phyloP scores from a whole-genome alignment of 495 filamentous ascomycete genomes.

The Gamarada debralockiae region DNA sequence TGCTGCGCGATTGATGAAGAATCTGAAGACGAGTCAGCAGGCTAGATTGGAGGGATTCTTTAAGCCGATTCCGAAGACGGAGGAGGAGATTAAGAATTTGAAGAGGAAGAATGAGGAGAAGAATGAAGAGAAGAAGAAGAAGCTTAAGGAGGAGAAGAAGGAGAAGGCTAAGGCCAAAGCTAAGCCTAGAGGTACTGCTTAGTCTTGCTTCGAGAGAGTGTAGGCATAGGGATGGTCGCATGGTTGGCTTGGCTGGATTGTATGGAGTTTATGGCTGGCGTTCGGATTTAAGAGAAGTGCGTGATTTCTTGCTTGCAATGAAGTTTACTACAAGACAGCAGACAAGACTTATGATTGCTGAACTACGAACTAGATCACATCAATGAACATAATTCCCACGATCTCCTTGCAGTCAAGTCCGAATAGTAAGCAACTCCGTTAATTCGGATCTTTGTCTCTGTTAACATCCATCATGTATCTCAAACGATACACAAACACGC shows the following conservation, averaged over 20 bases:
- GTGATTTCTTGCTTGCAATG: too few species aligned
- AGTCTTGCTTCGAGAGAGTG: background rate
- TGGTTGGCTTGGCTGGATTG: too few species aligned
- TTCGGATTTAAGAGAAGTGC: too few species aligned
- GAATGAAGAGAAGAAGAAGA: constrained; percentile 85
- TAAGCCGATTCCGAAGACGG: constrained; percentile 85
- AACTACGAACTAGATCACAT: too few species aligned
- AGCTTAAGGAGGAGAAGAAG: constrained; percentile 87
- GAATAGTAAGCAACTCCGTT: too few species aligned
- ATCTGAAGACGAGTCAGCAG: constrained; percentile 84
- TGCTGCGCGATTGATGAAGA: constrained; percentile 76
- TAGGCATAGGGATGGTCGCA: background rate
- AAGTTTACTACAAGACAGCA: too few species aligned
- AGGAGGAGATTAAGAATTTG: constrained; percentile 71
- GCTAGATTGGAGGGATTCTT: constrained; percentile 96
- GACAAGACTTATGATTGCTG: too few species aligned
- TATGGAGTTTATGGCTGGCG: constrained; percentile 6
- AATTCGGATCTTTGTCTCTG: too few species aligned
- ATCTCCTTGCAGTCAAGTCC: too few species aligned
- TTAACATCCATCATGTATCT: too few species aligned
- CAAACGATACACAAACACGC: too few species aligned
- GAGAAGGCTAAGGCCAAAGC: constrained; percentile 87
- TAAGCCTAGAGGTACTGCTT: constrained; percentile 55
- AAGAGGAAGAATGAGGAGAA: constrained; percentile 95
- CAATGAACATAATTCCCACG: too few species aligned